A percentile compares a stretch with the other conserved stretches of the same genome.
Evolutionary conservation across 192 early-diverging fungal species (phyloP).

Genomic region (Podila minutissima): DNA sequence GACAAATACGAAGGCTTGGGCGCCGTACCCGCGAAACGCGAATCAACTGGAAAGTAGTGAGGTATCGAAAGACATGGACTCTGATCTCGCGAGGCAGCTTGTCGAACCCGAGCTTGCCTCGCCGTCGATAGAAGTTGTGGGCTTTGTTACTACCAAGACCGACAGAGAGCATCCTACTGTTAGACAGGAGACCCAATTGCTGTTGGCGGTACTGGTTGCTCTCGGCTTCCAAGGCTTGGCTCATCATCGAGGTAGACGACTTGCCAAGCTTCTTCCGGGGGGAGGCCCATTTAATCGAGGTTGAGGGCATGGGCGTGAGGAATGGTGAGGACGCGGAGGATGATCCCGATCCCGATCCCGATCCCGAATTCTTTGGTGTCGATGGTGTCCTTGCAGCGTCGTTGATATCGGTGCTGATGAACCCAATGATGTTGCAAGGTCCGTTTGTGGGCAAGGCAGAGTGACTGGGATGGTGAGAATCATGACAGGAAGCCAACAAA

Average conservation of each 20-base stretch:
- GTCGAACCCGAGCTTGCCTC: conserved; percentile 15
- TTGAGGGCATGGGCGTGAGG: conserved; percentile 11
- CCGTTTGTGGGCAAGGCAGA: too few species aligned
- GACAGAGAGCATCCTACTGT: background rate
- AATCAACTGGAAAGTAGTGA: conserved; percentile 40
- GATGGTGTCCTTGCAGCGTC: too few species aligned
- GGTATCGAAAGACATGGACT: conserved; percentile 39
- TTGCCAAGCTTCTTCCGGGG: background rate
- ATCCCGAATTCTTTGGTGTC: too few species aligned
- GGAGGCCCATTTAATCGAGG: conserved; percentile 33
- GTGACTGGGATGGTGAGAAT: background rate
- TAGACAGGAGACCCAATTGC: background rate
- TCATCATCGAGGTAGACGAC: background rate
- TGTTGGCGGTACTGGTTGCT: conserved; percentile 1
- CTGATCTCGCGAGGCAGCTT: conserved; percentile 30
- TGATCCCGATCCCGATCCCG: too few species aligned
- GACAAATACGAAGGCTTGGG: background rate
- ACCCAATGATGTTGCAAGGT: too few species aligned
- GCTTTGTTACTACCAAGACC: background rate
- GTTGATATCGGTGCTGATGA: too few species aligned
- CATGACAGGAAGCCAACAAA: background rate
- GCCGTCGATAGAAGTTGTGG: background rate
- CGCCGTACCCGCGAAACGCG: conserved; percentile 28
- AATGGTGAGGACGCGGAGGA: conserved; percentile 1
- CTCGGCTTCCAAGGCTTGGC: conserved; percentile 1